phyloP scores from a whole-genome alignment of 768 basidiomycete species.

The Calvatia gigantea region DNA sequence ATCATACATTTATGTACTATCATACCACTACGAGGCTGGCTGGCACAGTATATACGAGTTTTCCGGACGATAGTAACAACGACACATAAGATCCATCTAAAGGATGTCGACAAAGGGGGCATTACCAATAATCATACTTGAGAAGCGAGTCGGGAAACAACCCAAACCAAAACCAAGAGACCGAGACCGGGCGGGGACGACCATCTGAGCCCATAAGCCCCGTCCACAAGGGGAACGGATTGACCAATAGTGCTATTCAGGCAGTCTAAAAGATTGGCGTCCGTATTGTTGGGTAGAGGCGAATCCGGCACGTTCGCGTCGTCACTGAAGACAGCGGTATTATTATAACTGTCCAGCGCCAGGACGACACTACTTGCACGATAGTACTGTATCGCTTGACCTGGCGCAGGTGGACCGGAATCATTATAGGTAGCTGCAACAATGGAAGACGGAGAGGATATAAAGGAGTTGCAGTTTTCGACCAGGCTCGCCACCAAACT shows the following conservation, averaged over 20 bases:
- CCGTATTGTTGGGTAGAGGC: slow-evolving; percentile 50
- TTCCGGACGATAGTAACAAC: neutral
- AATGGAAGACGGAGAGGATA: slow-evolving; percentile 21
- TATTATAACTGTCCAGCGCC: slow-evolving; percentile 64
- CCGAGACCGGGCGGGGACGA: slow-evolving; percentile 17
- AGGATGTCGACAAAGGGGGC: neutral
- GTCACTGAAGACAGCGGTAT: slow-evolving; percentile 44
- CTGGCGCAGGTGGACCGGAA: slow-evolving; percentile 35
- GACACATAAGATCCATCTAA: neutral
- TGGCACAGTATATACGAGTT: neutral
- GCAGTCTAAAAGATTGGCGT: slow-evolving; percentile 48
- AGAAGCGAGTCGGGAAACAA: slow-evolving; percentile 21
- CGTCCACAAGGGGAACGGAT: slow-evolving; percentile 53
- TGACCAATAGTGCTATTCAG: slow-evolving; percentile 60
- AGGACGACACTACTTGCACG: slow-evolving; percentile 62
- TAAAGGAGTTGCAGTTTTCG: slow-evolving; percentile 33
- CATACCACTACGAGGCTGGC: neutral
- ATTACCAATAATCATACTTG: slow-evolving; percentile 7
- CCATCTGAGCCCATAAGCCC: slow-evolving; percentile 19
- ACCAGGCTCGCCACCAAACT: slow-evolving; percentile 40
- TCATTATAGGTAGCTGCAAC: slow-evolving; percentile 27
- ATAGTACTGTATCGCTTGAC: slow-evolving; percentile 65
- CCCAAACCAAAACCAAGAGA: slow-evolving; percentile 19
- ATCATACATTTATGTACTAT: too few relatives aligned
- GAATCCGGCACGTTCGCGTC: slow-evolving; percentile 39